Conservation (phyloP, 2,329 filamentous ascomycete genomes). For the Apiospora sp. region DNA sequence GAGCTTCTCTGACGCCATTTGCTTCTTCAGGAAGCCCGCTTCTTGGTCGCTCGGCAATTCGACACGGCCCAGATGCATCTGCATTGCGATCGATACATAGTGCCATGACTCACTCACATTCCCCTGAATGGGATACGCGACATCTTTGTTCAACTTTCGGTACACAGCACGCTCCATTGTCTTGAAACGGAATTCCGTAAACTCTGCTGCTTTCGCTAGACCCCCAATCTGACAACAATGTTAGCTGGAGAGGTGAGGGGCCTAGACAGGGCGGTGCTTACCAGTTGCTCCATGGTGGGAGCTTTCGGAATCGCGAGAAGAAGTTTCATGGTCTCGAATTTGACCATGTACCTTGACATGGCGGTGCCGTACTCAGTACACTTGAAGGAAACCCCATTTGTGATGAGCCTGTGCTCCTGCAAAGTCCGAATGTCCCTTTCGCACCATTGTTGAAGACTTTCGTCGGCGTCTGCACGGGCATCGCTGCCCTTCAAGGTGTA, state of each 20-base stretch:
- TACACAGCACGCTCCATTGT: conserved; percentile 73
- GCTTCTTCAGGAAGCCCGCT: conserved; percentile 58
- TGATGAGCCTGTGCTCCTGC: conserved; percentile 65
- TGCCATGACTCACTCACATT: conserved; percentile 71
- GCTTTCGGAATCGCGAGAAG: conserved; percentile 69
- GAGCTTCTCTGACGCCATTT: conserved; percentile 67
- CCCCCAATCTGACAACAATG: conserved; percentile 63
- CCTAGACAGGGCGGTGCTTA: conserved; percentile 49
- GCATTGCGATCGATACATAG: conserved; percentile 81
- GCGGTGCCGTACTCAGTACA: conserved; percentile 78
- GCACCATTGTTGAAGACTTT: conserved; percentile 75
- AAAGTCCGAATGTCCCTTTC: conserved; percentile 72
- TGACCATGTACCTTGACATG: conserved; percentile 85
- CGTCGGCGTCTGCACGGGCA: conserved; percentile 61
- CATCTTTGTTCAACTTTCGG: conserved; percentile 75
- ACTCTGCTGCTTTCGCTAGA: conserved; percentile 75
- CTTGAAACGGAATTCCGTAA: conserved; percentile 75
- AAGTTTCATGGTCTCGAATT: conserved; percentile 80
- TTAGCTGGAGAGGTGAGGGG: conserved; percentile 25
- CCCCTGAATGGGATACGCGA: conserved; percentile 76
- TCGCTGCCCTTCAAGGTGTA: conserved; percentile 70
- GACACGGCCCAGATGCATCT: conserved; percentile 73
- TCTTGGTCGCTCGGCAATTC: conserved; percentile 69
- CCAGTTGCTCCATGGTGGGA: conserved; percentile 72
- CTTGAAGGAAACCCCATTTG: conserved; percentile 55